Evolutionary conservation across 2,329 filamentous ascomycete species (phyloP).

Genomic region (Colletotrichum sp.): DNA sequence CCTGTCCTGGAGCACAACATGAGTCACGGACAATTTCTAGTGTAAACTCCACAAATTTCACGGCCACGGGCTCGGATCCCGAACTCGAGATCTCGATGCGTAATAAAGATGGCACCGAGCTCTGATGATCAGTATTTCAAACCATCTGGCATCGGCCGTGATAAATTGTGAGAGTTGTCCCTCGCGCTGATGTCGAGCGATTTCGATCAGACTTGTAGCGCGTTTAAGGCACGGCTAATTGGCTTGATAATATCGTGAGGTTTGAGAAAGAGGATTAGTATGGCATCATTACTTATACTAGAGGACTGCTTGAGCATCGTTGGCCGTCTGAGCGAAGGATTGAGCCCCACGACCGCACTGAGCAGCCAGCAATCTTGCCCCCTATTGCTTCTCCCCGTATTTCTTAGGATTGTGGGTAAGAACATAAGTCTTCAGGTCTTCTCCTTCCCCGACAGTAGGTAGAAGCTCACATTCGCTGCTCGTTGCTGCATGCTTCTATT

Average conservation of each 20-base stretch:
- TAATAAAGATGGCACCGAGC: background rate
- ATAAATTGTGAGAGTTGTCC: background rate
- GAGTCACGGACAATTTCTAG: background rate
- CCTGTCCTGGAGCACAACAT: background rate
- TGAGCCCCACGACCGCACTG: background rate
- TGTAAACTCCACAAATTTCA: background rate
- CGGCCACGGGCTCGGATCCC: background rate
- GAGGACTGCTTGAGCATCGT: background rate
- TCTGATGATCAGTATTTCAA: background rate
- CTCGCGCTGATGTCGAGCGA: background rate
- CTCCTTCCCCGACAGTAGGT: background rate
- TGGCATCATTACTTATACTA: background rate
- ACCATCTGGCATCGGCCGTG: background rate
- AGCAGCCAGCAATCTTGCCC: background rate
- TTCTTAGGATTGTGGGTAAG: background rate
- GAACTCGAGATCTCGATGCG: background rate
- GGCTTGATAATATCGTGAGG: background rate
- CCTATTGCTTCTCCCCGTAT: background rate
- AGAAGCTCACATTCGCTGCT: background rate
- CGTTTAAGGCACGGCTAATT: background rate
- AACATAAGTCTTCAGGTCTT: background rate
- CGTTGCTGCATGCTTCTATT: background rate
- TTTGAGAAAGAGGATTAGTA: background rate
- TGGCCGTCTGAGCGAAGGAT: background rate
- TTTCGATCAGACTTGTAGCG: background rate